Base-by-base conservation (phyloP, 441 rosid genomes). In the Jatropha multifida region DNA sequence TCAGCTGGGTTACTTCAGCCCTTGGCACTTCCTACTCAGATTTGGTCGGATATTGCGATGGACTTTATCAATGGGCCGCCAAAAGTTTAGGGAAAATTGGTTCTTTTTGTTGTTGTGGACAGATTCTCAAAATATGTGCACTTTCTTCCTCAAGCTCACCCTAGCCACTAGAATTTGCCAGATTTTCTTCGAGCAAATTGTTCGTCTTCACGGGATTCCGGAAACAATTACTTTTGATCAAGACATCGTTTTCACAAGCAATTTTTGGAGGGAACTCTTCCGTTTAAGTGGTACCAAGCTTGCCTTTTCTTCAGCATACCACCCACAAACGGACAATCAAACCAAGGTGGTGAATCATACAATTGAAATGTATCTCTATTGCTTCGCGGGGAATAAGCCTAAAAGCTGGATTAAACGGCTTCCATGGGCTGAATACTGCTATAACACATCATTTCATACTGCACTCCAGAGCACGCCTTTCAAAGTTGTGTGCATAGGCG, bases 321-420 rank as follows among this genome's bases (percentile, higher is more conserved):
- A 66, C 4, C 70, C 70, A 4, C 70, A 66, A 41, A 6, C 54
- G 3, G 70, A 66, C 15, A 52, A 32, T 4, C 70, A 66, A 66
- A 66, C 18, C 0, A n/a, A 65, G 1, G 26, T 14, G 23, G 46
- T 65, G 10, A 65, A 65, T 38, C 40, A 15, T 1, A 14, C 4
- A 10, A 3, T 65, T 13, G 69, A 65, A 11, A 65, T 65, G 37
- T 60, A 60, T 23, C 23, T 23, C 23, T 23, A 0, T 23, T 23
- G 23, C 23, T 23, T 23, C 23, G 23, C 23, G 23, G 23, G 23
- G 23, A 23, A 23, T 23, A 23, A 23, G 0, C 23, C 23, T 23
- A 23, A 23, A 23, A 23, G 23, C 23, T 23, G 23, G 23, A 23
- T 23, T 23, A 23, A 23, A 23, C 23, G 23, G 23, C 23, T 23